phyloP scores from a whole-genome alignment of 2,329 filamentous ascomycete species.

The Aspergillus sp. region DNA sequence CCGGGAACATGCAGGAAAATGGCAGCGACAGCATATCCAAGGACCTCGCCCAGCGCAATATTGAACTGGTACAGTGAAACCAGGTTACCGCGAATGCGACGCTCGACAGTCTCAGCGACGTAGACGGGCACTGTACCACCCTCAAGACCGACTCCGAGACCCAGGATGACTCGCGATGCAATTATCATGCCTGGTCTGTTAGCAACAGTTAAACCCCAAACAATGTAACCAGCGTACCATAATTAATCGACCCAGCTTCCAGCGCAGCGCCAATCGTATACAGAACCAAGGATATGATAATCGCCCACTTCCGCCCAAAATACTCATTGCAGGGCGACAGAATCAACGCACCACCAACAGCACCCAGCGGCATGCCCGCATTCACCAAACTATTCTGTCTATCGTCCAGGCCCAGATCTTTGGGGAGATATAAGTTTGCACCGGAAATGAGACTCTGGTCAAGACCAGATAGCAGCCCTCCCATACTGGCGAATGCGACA shows the following conservation, averaged over 20 bases:
- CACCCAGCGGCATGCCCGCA: slow-evolving; percentile 69
- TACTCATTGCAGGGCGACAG: slow-evolving; percentile 67
- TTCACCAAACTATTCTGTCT: slow-evolving; percentile 66
- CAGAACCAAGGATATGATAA: slow-evolving; percentile 67
- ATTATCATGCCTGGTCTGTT: slow-evolving; percentile 60
- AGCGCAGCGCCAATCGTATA: slow-evolving; percentile 70
- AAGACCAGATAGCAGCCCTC: slow-evolving; percentile 68
- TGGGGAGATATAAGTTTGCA: slow-evolving; percentile 63
- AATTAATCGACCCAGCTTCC: slow-evolving; percentile 67
- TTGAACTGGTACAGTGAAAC: slow-evolving; percentile 75
- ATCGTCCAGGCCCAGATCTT: slow-evolving; percentile 55
- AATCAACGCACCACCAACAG: slow-evolving; percentile 67
- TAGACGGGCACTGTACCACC: slow-evolving; percentile 74
- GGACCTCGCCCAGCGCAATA: slow-evolving; percentile 71
- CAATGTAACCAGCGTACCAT: slow-evolving; percentile 34
- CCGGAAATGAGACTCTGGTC: slow-evolving; percentile 73
- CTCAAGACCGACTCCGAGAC: slow-evolving; percentile 69
- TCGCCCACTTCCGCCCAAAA: slow-evolving; percentile 66
- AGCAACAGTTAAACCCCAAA: neutral
- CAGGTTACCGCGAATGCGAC: slow-evolving; percentile 66
- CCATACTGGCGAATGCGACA: slow-evolving; percentile 72
- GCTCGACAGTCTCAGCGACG: slow-evolving; percentile 67
- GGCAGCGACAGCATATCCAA: slow-evolving; percentile 71
- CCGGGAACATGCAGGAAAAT: slow-evolving; percentile 70
- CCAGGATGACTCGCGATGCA: slow-evolving; percentile 65